Evolutionary conservation across 306 rosid genomes (phyloP).

Genomic region (Dalbergia cochinchinensis): DNA sequence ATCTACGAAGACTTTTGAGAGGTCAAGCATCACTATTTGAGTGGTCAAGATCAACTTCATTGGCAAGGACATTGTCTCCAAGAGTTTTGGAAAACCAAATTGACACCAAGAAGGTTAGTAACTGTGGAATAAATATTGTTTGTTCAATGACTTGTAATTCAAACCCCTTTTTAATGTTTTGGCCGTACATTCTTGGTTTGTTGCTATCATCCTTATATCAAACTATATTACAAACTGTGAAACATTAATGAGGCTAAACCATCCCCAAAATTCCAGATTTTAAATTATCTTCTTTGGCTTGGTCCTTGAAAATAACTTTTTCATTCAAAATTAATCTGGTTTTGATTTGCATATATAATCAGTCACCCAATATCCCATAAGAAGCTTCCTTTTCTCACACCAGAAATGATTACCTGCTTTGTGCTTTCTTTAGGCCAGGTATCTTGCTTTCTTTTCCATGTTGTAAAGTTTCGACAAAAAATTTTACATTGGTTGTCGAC

Average conservation of each 20-base stretch:
- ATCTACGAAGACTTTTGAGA: slow-evolving; percentile 91
- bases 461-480: no score
- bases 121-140: slow-evolving; percentile 38
- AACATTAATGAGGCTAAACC: slow-evolving; percentile 5
- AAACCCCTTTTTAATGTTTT: slow-evolving; percentile 31
- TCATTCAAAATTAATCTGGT: slow-evolving; percentile 26
- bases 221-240: slow-evolving; percentile 13
- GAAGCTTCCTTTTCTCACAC: slow-evolving; percentile 14
- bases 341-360: slow-evolving; percentile 1
- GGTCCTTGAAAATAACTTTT: slow-evolving; percentile 28
- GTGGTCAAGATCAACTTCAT: slow-evolving; percentile 92
- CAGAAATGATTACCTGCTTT: slow-evolving; percentile 17
- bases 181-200: slow-evolving; percentile 15
- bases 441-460: slow-evolving; percentile 7
- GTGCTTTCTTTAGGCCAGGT: neutral
- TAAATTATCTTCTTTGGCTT: slow-evolving; percentile 23
- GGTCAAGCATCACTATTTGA: slow-evolving; percentile 98
- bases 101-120: slow-evolving; percentile 95
- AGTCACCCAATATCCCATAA: slow-evolving; percentile 10
- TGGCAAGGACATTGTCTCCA: slow-evolving; percentile 96
- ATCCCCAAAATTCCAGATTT: slow-evolving; percentile 14
- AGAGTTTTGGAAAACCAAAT: slow-evolving; percentile 98
- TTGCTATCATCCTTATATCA: slow-evolving; percentile 8
- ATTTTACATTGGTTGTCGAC: no score
- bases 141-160: slow-evolving; percentile 36